Conservation (phyloP, 2,329 filamentous ascomycete genomes). For the Thielaviopsis ethacetica region DNA sequence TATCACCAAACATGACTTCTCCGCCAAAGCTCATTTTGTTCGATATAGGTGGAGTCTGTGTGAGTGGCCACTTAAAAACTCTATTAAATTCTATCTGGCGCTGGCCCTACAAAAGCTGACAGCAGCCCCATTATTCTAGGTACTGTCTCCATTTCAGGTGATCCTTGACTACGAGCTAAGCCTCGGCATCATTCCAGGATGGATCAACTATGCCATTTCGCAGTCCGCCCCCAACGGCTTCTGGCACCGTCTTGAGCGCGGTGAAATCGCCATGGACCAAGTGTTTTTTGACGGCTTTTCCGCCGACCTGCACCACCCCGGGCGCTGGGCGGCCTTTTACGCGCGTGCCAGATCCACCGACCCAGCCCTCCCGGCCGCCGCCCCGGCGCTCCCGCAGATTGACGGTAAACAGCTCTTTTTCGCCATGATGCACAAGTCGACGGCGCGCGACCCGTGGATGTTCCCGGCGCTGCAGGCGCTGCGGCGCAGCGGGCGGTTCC, state of each 20-base stretch:
- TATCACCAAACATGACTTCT: background rate
- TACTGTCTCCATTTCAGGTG: constrained; percentile 78
- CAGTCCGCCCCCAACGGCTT: constrained; percentile 59
- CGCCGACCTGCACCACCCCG: constrained; percentile 48
- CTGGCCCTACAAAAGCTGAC: constrained; percentile 2
- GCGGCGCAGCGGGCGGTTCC: constrained; percentile 43
- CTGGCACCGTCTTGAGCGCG: constrained; percentile 81
- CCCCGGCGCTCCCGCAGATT: constrained; percentile 52
- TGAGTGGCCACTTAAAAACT: constrained; percentile 41
- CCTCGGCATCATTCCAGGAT: constrained; percentile 65
- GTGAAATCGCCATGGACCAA: constrained; percentile 59
- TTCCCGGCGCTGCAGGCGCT: constrained; percentile 63
- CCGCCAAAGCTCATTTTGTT: constrained; percentile 50
- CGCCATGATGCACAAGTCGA: constrained; percentile 70
- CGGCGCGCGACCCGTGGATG: constrained; percentile 69
- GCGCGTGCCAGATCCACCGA: constrained; percentile 20
- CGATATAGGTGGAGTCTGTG: constrained; percentile 92
- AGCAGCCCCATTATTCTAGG: constrained; percentile 25
- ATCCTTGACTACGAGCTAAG: constrained; percentile 79
- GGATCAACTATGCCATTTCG: constrained; percentile 83
- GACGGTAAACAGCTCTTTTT: constrained; percentile 71
- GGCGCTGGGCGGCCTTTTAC: constrained; percentile 55
- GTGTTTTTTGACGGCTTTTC: constrained; percentile 65
- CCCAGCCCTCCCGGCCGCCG: constrained; percentile 12
- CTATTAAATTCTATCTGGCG: background rate